A percentile compares a stretch with the other conserved stretches of the same genome.
Evolutionary conservation across 371 early-diverging fungal genomes (phyloP).

Genomic region (Mucor saturninus): DNA sequence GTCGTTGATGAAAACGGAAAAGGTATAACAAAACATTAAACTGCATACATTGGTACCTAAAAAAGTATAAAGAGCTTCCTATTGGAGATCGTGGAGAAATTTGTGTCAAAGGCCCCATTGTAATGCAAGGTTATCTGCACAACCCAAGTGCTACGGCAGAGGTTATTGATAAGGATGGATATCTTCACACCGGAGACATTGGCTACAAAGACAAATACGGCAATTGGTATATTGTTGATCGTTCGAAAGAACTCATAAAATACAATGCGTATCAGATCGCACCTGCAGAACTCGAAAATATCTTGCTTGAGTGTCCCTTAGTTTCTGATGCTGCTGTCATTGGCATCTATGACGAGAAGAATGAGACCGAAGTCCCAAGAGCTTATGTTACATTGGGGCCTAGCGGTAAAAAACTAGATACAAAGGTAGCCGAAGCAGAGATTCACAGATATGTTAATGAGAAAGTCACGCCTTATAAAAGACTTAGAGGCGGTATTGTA

Average conservation of each 20-base stretch:
- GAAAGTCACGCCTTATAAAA: conserved; percentile 59
- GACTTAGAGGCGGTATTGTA: conserved; percentile 77
- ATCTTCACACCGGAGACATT: conserved; percentile 82
- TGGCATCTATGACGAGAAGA: conserved; percentile 53
- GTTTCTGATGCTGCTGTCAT: conserved; percentile 77
- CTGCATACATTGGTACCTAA: background rate
- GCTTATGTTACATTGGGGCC: conserved; percentile 66
- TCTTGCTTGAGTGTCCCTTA: conserved; percentile 63
- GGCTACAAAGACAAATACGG: conserved; percentile 59
- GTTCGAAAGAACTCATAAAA: conserved; percentile 75
- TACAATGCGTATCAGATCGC: conserved; percentile 54
- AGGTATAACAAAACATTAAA: conserved; percentile 1
- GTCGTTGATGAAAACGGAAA: conserved; percentile 12
- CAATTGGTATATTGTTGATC: conserved; percentile 61
- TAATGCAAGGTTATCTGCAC: conserved; percentile 71
- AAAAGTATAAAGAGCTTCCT: conserved; percentile 34
- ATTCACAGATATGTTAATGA: conserved; percentile 10
- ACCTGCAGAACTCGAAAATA: conserved; percentile 25
- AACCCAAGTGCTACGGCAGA: conserved; percentile 63
- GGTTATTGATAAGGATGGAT: conserved; percentile 67
- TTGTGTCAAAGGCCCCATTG: conserved; percentile 76
- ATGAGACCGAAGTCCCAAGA: conserved; percentile 73
- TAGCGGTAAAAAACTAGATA: background rate
- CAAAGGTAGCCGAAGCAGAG: background rate
- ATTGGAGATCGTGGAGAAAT: conserved; percentile 66